Evolutionary conservation across 2,329 filamentous ascomycete species (phyloP).

Genomic region (Harringtonia lauricola): DNA sequence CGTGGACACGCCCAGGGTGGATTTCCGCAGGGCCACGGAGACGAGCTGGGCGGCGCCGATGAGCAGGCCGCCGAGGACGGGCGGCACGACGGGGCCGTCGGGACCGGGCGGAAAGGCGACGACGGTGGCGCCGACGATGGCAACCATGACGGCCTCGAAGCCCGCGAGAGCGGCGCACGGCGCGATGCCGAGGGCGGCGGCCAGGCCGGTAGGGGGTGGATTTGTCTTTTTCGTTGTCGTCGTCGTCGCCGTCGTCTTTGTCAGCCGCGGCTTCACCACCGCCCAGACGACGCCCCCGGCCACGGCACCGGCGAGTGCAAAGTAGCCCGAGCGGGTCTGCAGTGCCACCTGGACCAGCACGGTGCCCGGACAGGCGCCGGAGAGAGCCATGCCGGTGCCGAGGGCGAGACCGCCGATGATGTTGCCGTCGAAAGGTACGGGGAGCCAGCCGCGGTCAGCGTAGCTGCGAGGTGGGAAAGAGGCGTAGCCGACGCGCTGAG

Average conservation of each 20-base stretch:
- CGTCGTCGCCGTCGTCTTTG: background rate
- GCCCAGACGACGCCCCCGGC: conserved; percentile 43
- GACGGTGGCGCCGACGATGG: conserved; percentile 26
- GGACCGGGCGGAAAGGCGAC: conserved; percentile 19
- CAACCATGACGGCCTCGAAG: conserved; percentile 30
- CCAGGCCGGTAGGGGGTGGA: conserved; percentile 19
- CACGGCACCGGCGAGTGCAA: conserved; percentile 41
- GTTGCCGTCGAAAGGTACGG: conserved; percentile 47
- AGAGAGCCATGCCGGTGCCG: conserved; percentile 55
- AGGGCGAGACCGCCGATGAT: conserved; percentile 50
- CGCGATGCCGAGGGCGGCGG: conserved; percentile 29
- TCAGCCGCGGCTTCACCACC: conserved; percentile 23
- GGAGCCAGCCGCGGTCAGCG: conserved; percentile 41
- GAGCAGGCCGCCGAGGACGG: conserved; percentile 43
- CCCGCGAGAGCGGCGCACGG: conserved; percentile 24
- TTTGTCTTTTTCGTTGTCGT: background rate
- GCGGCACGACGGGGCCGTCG: conserved; percentile 26
- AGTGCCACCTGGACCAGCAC: conserved; percentile 49
- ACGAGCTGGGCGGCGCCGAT: conserved; percentile 48
- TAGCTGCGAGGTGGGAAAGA: conserved; percentile 35
- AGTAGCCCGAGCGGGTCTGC: conserved; percentile 38
- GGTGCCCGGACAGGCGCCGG: conserved; percentile 55
- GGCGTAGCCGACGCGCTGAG: conserved; percentile 31
- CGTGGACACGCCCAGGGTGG: conserved; percentile 48
- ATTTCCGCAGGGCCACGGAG: conserved; percentile 39